Base-by-base conservation (phyloP, 805 yeast species). In the Metschnikowia matae region DNA sequence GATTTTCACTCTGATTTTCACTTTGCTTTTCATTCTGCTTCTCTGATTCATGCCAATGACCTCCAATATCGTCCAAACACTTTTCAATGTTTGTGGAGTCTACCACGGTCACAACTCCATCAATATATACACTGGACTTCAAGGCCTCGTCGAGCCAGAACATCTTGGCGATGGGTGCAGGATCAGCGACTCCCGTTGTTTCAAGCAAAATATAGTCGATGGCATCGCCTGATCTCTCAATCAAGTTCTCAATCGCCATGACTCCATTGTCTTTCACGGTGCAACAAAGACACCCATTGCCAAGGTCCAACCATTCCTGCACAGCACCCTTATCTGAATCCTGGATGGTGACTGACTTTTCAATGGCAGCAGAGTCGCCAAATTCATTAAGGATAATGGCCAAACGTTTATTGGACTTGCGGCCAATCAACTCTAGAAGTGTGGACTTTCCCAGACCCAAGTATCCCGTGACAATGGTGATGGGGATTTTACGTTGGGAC, bases 131-230 rank as follows among this genome's bases (percentile, higher is more conserved):
- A 57, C 83, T 84, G 3, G 96, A 84, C 14, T 84, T 78, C 51
- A 94, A 73, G 0, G 91, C 97, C 21, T 88, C 92, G 65, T 94
- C 99, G 31, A 91, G 76, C 99, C 99, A 94, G 68, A 94, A 94
- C 97, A 92, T 92, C 55, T 84, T 81, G 4, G 97, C 97, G 26
- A 94, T 89, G 0, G 98, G 98, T 0, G 91, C 97, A 0, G 99
- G 99, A 63, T 94, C 98, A 0, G 99, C 99, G 14, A 94, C 78
- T 0, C 99, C 99, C 0, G 96, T 89, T 0, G 99, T 94, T 63
- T 94, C 99, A 48, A 94, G 71, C 21, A 94, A 65, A n/a, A 94
- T 90, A 62, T 92, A 87, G 67, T 94, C 99, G 46, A 92, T 90
- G 46, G 78, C 78, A 32, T 81, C 84, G 6, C 84, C 85, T 32